Evolutionary conservation across 2,329 filamentous ascomycete genomes (phyloP).

Genomic region (Ophiostoma angusticollis): DNA sequence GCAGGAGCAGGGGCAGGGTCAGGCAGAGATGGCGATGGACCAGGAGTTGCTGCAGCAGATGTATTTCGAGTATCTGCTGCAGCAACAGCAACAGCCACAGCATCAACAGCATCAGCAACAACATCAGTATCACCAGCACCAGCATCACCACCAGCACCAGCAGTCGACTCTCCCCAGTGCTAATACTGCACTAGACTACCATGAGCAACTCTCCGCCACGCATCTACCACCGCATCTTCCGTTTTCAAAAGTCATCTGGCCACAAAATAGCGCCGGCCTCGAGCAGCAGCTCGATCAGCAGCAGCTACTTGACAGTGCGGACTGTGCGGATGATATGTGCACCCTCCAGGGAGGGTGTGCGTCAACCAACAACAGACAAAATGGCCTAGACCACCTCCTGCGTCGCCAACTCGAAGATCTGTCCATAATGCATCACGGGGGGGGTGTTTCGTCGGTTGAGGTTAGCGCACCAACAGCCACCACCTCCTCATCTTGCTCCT

Average conservation of each 20-base stretch:
- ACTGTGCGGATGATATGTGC: no score
- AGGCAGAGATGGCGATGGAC: background rate
- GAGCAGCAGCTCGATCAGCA: conserved; percentile 2
- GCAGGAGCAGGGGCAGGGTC: background rate
- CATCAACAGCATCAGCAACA: background rate
- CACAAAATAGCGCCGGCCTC: conserved; percentile 1
- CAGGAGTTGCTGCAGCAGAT: conserved; percentile 1
- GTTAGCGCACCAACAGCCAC: no score
- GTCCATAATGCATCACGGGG: conserved; percentile 15
- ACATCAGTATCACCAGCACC: conserved; percentile 1
- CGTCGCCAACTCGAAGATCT: conserved; percentile 23
- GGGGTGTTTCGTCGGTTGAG: background rate
- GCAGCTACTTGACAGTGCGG: conserved; percentile 4
- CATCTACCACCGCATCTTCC: no score
- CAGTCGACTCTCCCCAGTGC: no score
- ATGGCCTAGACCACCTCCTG: conserved; percentile 20
- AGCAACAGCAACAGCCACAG: background rate
- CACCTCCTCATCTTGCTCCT: background rate
- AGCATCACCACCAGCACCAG: background rate
- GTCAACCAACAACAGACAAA: background rate
- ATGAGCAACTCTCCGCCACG: no score
- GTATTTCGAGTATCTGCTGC: conserved; percentile 1
- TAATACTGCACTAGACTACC: no score
- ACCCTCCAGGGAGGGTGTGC: background rate
- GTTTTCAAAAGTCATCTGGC: conserved; percentile 7